Percentiles rank a stretch among this genome's conserved stretches.
Evolutionary conservation across 2,329 filamentous ascomycete species (phyloP).

Genomic region (Fusarium algeriense): DNA sequence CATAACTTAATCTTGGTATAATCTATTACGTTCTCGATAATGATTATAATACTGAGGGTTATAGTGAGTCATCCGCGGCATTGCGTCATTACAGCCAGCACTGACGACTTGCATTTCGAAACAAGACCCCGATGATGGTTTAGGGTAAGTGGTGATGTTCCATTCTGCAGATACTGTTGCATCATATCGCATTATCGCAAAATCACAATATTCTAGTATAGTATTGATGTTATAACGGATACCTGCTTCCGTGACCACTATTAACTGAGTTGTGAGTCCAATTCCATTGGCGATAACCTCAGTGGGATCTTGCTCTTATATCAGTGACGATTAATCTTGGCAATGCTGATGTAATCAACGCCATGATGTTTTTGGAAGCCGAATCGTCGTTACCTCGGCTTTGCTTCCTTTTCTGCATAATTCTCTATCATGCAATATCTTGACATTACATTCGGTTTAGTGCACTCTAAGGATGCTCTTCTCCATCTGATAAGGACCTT

Average conservation of each 20-base stretch:
- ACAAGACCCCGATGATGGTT: neutral
- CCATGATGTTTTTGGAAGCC: neutral
- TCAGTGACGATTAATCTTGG: neutral
- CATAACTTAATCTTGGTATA: neutral
- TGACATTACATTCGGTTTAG: neutral
- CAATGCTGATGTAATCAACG: neutral
- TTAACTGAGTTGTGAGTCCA: neutral
- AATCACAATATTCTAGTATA: neutral
- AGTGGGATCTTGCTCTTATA: neutral
- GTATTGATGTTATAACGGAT: neutral
- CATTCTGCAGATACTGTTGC: too few species aligned
- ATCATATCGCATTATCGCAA: neutral
- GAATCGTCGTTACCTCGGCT: neutral
- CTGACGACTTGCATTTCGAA: neutral
- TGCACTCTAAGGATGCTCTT: neutral
- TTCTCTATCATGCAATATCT: neutral
- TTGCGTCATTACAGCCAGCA: neutral
- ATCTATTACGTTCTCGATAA: neutral
- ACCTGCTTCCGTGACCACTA: neutral
- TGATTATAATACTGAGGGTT: rapidly evolving
- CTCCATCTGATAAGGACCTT: slow-evolving; percentile 54
- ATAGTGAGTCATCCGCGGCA: neutral
- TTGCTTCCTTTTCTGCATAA: neutral
- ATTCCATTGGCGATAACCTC: neutral
- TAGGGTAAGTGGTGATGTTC: neutral